Evolutionary conservation across 371 early-diverging fungal species (phyloP), one percentile per base, ranked within the genome.

Genomic region (Mortierella polycephala): DNA sequence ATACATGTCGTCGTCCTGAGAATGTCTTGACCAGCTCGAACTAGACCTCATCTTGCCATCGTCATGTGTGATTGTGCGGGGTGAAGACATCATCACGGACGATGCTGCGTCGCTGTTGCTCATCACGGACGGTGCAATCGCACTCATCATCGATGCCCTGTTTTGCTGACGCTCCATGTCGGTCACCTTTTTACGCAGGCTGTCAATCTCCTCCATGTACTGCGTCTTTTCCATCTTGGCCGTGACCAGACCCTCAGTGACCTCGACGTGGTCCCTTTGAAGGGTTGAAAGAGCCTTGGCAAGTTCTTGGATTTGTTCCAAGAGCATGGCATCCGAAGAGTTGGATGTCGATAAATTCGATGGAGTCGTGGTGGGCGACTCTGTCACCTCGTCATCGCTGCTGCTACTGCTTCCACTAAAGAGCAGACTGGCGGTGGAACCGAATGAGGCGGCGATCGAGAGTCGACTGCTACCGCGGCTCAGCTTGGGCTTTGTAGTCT

Each of bases 221-320:
- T 86, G 87, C 75, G 86, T 86, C 71, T 89, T 88, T 49, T 87
- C 89, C 82, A 90, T 81, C 62, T 84, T 81, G 8, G 85, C 81
- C 47, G 83, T 83, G 60, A 88, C 83, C 13, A 88, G 65, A 45
- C 86, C 85, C 57, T 89, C 87, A 18, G 88, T 87, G 11, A 88
- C 60, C 59, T 89, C 85, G 11, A 86, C 82, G 39, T 88, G 82
- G n/a, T 90, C 89, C 60, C 82, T 83, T 53, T 90, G 89, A 18
- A 85, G 74, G 39, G 83, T 81, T 9, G 89, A 89, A 8, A 89
- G 69, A 2, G 89, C 90, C 37, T 85, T 69, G 40, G 89, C 81
- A 16, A 90, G 67, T 42, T 90, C 90, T 65, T 89, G 88, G 23
- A 89, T 89, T 65, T 90, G 90, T 63, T 87, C 86, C 64, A 89